Evolutionary conservation across 345 rosid species (phyloP), one percentile per base, ranked within the genome.

Genomic region (Clausena lansium): DNA sequence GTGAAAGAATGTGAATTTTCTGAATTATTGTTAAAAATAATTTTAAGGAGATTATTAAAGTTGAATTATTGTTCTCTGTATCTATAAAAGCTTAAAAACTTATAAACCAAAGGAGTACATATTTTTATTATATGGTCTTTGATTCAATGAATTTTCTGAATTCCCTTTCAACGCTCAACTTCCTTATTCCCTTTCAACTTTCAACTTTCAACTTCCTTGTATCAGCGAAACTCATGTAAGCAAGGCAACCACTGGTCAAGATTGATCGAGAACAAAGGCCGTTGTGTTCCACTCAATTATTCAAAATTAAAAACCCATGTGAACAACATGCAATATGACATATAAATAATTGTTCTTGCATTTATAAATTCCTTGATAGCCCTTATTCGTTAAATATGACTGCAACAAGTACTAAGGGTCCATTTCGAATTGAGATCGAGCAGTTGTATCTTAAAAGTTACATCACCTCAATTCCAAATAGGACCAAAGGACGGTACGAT

Each of bases 331-430:
- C 52, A n/a, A 35, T 30, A 36, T 33, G 22, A 50, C 55, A 50
- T 50, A 50, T 50, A 50, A 14, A 14, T 1, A 9, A 38, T 15
- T 50, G 20, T 0, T 50, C 55, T 50, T 15, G 3, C 7, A 50
- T 5, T 50, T 50, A 0, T 41, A 47, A 69, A 30, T 45, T 24
- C 4, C 38, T 69, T 7, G 4, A 47, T 27, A 19, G 17, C 25
- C 73, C 73, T 69, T 45, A 1, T 47, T 3, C 5, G 3, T 9
- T 1, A 15, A 10, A 41, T 4, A 60, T 13, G 73, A 61, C 39
- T 9, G 69, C 73, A 32, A 63, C 64, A 73, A 59, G 64, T 24
- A 45, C 35, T 24, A 75, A 54, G 75, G 36, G n/a, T n/a, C n/a
- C n/a, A n/a, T n/a, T n/a, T n/a, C n/a, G n/a, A n/a, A n/a, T n/a